A percentile compares a stretch with the other conserved stretches of the same genome.
phyloP scores from a whole-genome alignment of 805 yeast genomes.

The Ogataea trehalophila region DNA sequence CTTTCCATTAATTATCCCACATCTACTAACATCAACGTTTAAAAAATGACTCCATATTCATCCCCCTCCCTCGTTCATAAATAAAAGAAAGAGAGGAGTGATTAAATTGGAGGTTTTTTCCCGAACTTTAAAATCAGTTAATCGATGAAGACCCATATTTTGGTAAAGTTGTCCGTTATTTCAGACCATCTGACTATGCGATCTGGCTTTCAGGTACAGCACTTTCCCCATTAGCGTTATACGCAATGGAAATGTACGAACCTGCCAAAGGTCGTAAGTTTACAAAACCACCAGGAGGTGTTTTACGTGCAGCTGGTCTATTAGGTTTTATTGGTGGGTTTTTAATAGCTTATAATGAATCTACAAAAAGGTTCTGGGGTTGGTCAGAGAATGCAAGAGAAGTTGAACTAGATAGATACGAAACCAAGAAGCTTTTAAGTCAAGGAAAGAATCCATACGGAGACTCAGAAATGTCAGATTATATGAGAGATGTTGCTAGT shows the following conservation, averaged over 20 bases:
- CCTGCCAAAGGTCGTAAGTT: constrained; percentile 41
- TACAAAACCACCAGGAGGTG: constrained; percentile 48
- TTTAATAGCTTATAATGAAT: constrained; percentile 59
- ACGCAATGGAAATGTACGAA: constrained; percentile 42
- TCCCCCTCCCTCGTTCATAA: not conserved
- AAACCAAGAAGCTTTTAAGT: constrained; percentile 61
- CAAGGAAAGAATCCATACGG: constrained; percentile 67
- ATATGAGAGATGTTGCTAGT: constrained; percentile 70
- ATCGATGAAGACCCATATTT: constrained; percentile 82
- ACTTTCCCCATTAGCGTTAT: constrained; percentile 44
- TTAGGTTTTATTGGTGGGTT: constrained; percentile 75
- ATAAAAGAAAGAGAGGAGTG: too few species aligned
- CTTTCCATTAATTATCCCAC: not conserved
- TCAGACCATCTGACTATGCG: constrained; percentile 63
- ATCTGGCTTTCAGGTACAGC: constrained; percentile 43
- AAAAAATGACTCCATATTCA: too few species aligned
- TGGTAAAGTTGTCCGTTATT: constrained; percentile 62
- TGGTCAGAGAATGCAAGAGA: constrained; percentile 68
- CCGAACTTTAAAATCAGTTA: constrained; percentile 20
- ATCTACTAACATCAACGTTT: constrained; percentile 9
- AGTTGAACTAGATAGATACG: constrained; percentile 67
- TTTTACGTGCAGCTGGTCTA: constrained; percentile 53
- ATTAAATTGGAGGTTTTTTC: too few species aligned
- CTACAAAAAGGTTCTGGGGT: constrained; percentile 74
- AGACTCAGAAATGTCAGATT: constrained; percentile 52